Conservation (phyloP, 2,329 filamentous ascomycete species). For the Penicillium sp. region DNA sequence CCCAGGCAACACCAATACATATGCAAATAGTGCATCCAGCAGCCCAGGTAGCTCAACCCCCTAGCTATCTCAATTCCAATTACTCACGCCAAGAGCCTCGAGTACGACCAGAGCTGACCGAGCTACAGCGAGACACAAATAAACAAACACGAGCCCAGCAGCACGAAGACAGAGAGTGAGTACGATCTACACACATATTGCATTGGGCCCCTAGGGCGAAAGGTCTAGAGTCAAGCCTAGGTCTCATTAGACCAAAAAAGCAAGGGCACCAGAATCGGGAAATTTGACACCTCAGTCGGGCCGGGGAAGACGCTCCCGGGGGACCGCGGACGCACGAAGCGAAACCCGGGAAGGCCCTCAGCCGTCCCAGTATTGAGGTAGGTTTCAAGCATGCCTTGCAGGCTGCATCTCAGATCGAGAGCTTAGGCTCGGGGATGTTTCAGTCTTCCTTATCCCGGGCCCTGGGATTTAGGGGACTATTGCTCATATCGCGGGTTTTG, state of each 20-base stretch:
- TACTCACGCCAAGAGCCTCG: constrained; percentile 2
- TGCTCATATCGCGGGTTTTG: constrained; percentile 6
- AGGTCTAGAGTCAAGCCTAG: neutral
- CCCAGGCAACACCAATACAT: neutral
- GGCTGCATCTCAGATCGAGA: constrained; percentile 13
- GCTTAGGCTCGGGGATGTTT: constrained; percentile 13
- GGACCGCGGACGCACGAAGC: constrained; percentile 15
- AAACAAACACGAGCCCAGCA: neutral
- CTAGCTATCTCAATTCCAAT: constrained; percentile 2
- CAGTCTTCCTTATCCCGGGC: constrained; percentile 6
- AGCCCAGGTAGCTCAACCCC: neutral
- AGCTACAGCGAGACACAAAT: neutral
- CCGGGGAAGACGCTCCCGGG: constrained; percentile 11
- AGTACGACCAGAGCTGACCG: neutral
- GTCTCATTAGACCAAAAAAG: neutral
- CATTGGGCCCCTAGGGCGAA: neutral
- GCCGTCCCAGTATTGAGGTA: constrained; percentile 20
- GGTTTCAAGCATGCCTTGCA: constrained; percentile 29
- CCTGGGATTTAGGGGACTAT: constrained; percentile 3
- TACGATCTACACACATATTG: neutral
- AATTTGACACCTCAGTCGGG: constrained; percentile 10
- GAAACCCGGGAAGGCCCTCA: constrained; percentile 10
- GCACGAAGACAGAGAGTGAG: neutral
- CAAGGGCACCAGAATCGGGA: constrained; percentile 13
- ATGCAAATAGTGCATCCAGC: neutral